These are phyloP conservation scores for Suillus americanus DNA, from an alignment of 768 basidiomycete species.

Conservation along the genomic window DNA sequence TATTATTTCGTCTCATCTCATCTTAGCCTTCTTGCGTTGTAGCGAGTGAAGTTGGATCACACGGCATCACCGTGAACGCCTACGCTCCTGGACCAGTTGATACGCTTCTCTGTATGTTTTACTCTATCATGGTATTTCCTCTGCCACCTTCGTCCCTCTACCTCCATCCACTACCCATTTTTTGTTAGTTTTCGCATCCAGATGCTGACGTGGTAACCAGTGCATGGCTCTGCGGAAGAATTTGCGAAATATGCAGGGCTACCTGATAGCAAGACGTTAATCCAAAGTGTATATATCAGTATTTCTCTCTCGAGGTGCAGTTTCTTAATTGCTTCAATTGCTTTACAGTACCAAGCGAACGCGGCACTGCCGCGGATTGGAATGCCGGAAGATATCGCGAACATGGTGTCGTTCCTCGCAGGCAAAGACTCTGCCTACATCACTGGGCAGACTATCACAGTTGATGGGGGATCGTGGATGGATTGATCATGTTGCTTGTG, in stretches of 20 bases:
- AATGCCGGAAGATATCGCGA: constrained; percentile 24
- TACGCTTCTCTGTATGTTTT: neutral
- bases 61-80: constrained; percentile 20
- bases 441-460: constrained; percentile 22
- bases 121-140: neutral
- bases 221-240: neutral
- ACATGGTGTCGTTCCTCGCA: constrained; percentile 33
- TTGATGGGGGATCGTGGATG: constrained; percentile 7
- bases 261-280: neutral
- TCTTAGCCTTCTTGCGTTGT: neutral
- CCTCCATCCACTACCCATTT: neutral
- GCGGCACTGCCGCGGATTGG: constrained; percentile 11
- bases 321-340: neutral
- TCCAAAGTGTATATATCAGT: neutral
- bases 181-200: neutral
- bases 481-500: neutral
- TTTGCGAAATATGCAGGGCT: neutral
- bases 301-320: neutral
- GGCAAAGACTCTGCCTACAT: constrained; percentile 28
- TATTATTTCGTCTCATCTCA: neutral
- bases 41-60: constrained; percentile 24
- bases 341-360: constrained; percentile 1
- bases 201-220: neutral
- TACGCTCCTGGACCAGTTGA: neutral
- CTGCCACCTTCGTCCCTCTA: neutral